Base-by-base conservation (phyloP, 129 eudicot species). In the Apium graveolens region DNA sequence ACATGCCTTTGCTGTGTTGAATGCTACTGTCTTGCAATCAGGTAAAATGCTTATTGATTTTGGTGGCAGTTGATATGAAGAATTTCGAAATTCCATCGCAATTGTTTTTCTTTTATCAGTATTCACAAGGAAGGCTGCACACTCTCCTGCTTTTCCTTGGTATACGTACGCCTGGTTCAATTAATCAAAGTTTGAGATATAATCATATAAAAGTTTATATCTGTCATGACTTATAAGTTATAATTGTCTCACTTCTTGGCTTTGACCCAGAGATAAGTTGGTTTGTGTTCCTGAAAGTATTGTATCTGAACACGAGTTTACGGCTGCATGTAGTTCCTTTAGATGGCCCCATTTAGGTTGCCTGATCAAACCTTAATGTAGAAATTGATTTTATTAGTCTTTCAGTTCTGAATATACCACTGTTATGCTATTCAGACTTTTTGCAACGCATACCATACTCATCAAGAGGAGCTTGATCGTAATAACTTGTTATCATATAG, bases 391-490 rank as follows among this genome's bases (percentile, higher is more conserved):
- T 5, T 31, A 35, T 72, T 60, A 13, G 43, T 55, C 37, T 70
- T 7, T 74, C n/a, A 20, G 21, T 73, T 24, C 0, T 3, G 35
- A 43, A 38, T 14, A 41, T n/a, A 42, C 45, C 8, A 41, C 34
- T 5, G 45, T 24, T 60, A 77, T 29, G 49, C 21, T 20, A 13
- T 44, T 26, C 5, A 74, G 45, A 6, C n/a, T 69, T 5, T 60
- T 27, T 53, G 14, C 18, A 17, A n/a, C 71, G 77, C 91, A 6
- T 82, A 79, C 97, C 97, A 84, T 90, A 95, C 79, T 92, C 97
- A 83, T 95, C 97, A 37, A 95, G 89, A 21, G 97, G 99, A 81
- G 99, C 99, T 85, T 79, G 86, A 85, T 92, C 97, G 76, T 95
- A 95, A 35, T 95, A 95, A 78, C 88, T 66, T 37, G 99, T 92